Evolutionary conservation across 441 rosid genomes (phyloP), one percentile per base, ranked within the genome.

Genomic region (Erysimum pusillum): DNA sequence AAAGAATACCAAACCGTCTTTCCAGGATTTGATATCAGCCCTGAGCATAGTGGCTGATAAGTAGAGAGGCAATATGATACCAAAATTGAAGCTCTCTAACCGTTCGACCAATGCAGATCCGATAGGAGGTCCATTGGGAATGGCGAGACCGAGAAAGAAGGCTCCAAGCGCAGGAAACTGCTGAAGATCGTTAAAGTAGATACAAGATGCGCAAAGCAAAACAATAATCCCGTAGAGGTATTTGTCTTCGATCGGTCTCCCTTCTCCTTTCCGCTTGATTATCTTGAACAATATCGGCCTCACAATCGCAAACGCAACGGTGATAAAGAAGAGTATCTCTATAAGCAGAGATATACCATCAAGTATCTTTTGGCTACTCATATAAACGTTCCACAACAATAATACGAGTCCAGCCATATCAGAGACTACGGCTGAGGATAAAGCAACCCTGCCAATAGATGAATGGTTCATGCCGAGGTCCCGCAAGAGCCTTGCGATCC

Each of bases 401-500:
- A 35, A 18, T 4, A 28, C 0, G n/a, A 76, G 3, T 18, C 73
- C 44, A 11, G 74, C 18, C 17, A 84, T 13, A 10, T 88, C 89
- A 13, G 79, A 62, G 28, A 83, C 60, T 9, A 83, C 31, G 0
- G 85, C 80, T 4, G 85, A 73, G 1, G 92, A 84, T 12, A 89
- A 73, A 4, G 81, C 88, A 0, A 90, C 46, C 4, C 92, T 76
- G 0, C 94, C 97, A 0, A 94, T 83, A 51, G 91, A 89, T 0
- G 96, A 84, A 67, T 92, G 91, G 15, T 80, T 46, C 49, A 92
- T 82, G 63, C 81, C 84, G 3, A 91, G 83, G 63, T 92, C 93
- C 2, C 71, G 63, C 9, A 94, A 77, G 9, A 89, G 83, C 51
- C 79, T 76, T 1, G 86, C 79, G 8, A 86, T 71, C 17, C 86